Evolutionary conservation across 2,329 filamentous ascomycete genomes (phyloP), one percentile per base, ranked within the genome.

Genomic region (Hirsutella minnesotensis): DNA sequence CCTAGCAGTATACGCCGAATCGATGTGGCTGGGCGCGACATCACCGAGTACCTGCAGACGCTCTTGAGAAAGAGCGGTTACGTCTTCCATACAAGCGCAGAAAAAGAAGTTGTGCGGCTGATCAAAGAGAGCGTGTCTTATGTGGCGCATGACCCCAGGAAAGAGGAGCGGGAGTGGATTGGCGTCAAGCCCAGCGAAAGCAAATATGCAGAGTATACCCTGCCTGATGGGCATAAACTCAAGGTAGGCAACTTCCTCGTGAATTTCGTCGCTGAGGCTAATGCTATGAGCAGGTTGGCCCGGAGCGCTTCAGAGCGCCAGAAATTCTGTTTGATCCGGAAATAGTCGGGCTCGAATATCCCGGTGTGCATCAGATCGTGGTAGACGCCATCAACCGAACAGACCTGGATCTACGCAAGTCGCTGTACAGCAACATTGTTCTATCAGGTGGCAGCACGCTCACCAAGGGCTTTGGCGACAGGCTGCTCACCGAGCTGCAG

Each of bases 261-360:
- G 21, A 13, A 19, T 13, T 7, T 13, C 3, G 15, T 13, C 2
- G 15, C n/a, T 19, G 7, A 15, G 22, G 30, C 19, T 34, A 15
- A 19, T 5, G 20, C 20, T 9, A 19, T 10, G 5, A 21, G 18
- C 35, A 92, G 83, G 77, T 96, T 61, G 92, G 92, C 39, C 78
- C 89, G 46, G 92, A 98, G 66, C 81, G 92, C 40, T 98, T 96
- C 73, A 79, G 92, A 50, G 92, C 92, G 3, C 88, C 92, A 2
- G 92, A 98, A 64, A 96, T 98, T 53, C 76, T 98, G 22, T 98
- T 98, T 64, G 90, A 96, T 55, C 92, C 92, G 3, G 92, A 96
- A 59, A 82, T 98, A 54, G 95, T 98, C 54, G 88, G 92, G 10
- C 80, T 95, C 41, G 92, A 98, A 66, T 98, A 95, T 67, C 86